Evolutionary conservation across 2,329 filamentous ascomycete genomes (phyloP).

Genomic region (Fusarium subglutinans): DNA sequence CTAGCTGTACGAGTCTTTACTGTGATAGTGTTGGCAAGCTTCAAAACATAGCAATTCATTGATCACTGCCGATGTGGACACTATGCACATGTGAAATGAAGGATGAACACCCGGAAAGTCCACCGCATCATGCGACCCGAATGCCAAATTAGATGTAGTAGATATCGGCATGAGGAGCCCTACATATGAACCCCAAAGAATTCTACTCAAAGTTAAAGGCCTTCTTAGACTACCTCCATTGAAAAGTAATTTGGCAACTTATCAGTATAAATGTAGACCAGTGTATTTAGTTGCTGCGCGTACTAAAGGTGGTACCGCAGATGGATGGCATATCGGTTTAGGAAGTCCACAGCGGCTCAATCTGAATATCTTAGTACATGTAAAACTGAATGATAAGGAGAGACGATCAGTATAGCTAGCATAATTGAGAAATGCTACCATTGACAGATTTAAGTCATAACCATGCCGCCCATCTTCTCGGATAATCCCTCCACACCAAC

Average conservation of each 20-base stretch:
- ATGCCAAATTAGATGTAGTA: accelerated
- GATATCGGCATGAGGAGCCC: too few species aligned
- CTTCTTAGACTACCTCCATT: too few species aligned
- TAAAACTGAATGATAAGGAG: accelerated
- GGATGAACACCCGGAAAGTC: background rate
- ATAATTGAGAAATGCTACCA: background rate
- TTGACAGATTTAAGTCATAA: background rate
- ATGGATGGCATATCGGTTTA: accelerated
- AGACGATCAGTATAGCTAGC: accelerated
- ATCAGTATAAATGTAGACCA: background rate
- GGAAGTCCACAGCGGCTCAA: too few species aligned
- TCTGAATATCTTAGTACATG: too few species aligned
- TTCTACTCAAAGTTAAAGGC: accelerated
- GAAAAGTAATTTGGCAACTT: accelerated
- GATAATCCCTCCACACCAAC: background rate
- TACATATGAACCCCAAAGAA: too few species aligned
- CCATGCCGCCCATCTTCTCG: background rate
- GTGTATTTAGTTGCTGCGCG: accelerated
- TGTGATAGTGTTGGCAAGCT: accelerated
- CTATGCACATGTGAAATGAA: background rate
- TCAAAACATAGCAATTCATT: background rate
- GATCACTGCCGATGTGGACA: accelerated
- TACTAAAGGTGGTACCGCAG: accelerated
- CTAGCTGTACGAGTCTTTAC: background rate
- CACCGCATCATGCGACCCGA: accelerated